These are phyloP conservation scores for Helichrysum umbraculigerum DNA, from an alignment of 129 eudicot species.

Conservation along the genomic window DNA sequence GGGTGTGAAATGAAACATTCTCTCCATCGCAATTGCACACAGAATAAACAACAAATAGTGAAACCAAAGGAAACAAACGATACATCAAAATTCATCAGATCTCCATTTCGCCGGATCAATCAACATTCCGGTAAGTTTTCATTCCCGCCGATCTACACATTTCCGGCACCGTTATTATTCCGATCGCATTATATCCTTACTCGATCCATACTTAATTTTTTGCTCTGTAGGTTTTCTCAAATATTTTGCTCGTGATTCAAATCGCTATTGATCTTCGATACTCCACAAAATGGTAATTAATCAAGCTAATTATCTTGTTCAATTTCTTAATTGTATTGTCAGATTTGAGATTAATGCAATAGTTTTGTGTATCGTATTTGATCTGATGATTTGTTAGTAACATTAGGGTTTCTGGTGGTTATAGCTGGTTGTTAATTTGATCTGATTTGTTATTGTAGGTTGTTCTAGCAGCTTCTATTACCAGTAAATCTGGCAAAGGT, in stretches of 20 bases:
- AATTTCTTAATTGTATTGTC: constrained; percentile 4
- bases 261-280: constrained; percentile 26
- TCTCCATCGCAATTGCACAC: not conserved
- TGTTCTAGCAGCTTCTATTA: constrained; percentile 90
- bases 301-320: not conserved
- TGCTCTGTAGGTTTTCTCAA: constrained; percentile 19
- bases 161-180: not conserved
- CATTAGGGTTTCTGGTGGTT: constrained; percentile 25
- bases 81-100: constrained; percentile 20
- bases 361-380: constrained; percentile 6
- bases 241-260: constrained; percentile 13
- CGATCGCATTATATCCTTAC: not conserved
- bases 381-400: constrained; percentile 1
- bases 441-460: constrained; percentile 47
- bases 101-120: constrained; percentile 19
- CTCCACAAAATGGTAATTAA: constrained; percentile 34
- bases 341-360: not conserved
- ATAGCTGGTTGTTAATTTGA: constrained; percentile 9
- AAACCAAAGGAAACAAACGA: constrained; percentile 18
- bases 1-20: not conserved
- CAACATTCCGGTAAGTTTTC: not conserved
- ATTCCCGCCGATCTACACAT: constrained; percentile 4
- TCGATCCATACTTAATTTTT: constrained; percentile 9
- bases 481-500: constrained; percentile 95
- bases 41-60: not conserved